Evolutionary conservation across 2,329 filamentous ascomycete genomes (phyloP).

Genomic region (Pestalotiopsis sp.): DNA sequence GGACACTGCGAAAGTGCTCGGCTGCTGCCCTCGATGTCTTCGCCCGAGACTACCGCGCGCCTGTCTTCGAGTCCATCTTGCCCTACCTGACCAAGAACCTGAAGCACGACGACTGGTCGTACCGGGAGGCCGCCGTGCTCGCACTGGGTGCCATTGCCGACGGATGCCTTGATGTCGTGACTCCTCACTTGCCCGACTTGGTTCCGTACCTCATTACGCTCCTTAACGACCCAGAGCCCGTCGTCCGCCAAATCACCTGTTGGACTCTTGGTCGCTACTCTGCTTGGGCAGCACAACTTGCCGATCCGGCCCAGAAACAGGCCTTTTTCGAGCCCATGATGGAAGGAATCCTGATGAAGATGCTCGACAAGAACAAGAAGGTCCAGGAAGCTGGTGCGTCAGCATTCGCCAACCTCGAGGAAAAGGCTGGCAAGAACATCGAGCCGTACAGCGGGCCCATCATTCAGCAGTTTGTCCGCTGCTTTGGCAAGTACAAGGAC

Average conservation of each 20-base stretch:
- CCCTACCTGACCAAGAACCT: slow-evolving; percentile 91
- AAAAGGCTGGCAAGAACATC: slow-evolving; percentile 80
- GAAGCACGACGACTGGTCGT: slow-evolving; percentile 84
- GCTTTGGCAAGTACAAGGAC: slow-evolving; percentile 96
- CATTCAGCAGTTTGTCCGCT: slow-evolving; percentile 86
- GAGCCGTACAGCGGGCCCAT: slow-evolving; percentile 88
- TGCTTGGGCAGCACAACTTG: slow-evolving; percentile 80
- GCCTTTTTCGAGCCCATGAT: slow-evolving; percentile 93
- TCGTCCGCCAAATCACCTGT: slow-evolving; percentile 95
- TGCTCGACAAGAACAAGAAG: slow-evolving; percentile 97
- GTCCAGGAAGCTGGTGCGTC: slow-evolving; percentile 96
- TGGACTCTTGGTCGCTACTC: slow-evolving; percentile 97
- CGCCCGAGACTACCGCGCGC: slow-evolving; percentile 82
- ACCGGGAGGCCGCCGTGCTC: slow-evolving; percentile 90
- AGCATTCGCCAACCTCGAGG: slow-evolving; percentile 93
- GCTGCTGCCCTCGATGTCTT: slow-evolving; percentile 94
- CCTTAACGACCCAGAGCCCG: slow-evolving; percentile 80
- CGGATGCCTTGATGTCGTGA: slow-evolving; percentile 87
- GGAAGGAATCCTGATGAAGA: slow-evolving; percentile 90
- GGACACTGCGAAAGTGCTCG: slow-evolving; percentile 96
- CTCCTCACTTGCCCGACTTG: slow-evolving; percentile 85
- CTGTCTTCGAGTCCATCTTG: slow-evolving; percentile 88
- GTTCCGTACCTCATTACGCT: slow-evolving; percentile 88
- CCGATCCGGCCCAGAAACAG: slow-evolving; percentile 65
- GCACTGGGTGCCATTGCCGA: slow-evolving; percentile 93